Base-by-base conservation (phyloP, 2,329 filamentous ascomycete species). In the Xylariaceae sp. region DNA sequence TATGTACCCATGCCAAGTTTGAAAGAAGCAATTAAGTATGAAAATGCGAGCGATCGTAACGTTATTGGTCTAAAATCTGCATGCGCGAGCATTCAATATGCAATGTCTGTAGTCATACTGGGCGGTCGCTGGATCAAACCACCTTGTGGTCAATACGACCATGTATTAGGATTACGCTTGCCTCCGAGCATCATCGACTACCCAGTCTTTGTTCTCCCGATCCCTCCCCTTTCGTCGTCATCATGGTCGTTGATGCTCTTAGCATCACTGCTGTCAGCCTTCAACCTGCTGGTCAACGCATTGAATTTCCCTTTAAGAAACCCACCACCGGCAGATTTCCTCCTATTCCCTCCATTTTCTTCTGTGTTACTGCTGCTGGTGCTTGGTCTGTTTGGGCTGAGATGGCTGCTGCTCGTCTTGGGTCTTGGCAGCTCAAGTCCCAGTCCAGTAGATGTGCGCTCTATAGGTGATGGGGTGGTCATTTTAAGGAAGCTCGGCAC, bases 241-340 rank as follows among this genome's bases (percentile, higher is more conserved):
- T 32, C 13, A 32, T 7, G 13, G 6, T 32, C 30, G 30, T 17
- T 32, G 8, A 17, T n/a, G 30, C 12, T 32, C 30, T n/a, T n/a
- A n/a, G 13, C 30, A 32, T 32, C 30, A 32, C 41, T 45, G 37
- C 19, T 41, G 11, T 57, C 55, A 15, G 60, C 52, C 34, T 51
- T 58, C 16, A 50, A 50, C 17, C 56, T 56, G 37, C 42, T 53
- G 11, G 57, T 49, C 3, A 61, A 28, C 16, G 62, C 63, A 37
- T 49, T 65, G 9, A 65, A 32, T 46, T 62, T 68, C 19, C 66
- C 65, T 22, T 57, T 56, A 4, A 69, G 45, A 41, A 64, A 66
- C 2, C 61, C 57, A 15, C 57, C 46, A 4, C 57, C 55, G 8
- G 49, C 22, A 26, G 22, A 26, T 26, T 26, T 32, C 30, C 12